Conservation (phyloP, 2,329 filamentous ascomycete species). For the Colletotrichum sp. region DNA sequence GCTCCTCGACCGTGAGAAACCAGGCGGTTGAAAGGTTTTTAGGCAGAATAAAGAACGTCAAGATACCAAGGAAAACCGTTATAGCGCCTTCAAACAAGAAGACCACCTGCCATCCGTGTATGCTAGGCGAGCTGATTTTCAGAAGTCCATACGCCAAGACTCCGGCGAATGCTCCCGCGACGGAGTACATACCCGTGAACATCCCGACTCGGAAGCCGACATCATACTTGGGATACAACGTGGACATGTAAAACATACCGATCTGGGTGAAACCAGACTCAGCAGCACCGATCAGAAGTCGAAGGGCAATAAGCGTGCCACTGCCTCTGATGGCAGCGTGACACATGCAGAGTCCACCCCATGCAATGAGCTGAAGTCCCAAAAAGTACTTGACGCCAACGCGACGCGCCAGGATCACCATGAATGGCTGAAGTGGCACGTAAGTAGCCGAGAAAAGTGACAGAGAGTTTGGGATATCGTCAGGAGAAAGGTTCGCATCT, state of each 20-base stretch:
- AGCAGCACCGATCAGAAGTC: slow-evolving; percentile 25
- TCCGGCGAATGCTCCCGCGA: slow-evolving; percentile 28
- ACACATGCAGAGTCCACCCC: slow-evolving; percentile 27
- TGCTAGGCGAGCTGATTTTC: background rate
- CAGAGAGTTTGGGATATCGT: slow-evolving; percentile 26
- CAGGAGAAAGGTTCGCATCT: slow-evolving; percentile 23
- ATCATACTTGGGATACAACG: slow-evolving; percentile 23
- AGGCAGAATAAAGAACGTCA: slow-evolving; percentile 28
- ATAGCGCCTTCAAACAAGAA: slow-evolving; percentile 23
- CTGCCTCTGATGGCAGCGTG: slow-evolving; percentile 21
- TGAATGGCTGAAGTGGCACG: slow-evolving; percentile 26
- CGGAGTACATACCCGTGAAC: slow-evolving; percentile 25
- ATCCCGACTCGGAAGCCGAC: slow-evolving; percentile 23
- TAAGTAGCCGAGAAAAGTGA: slow-evolving; percentile 27
- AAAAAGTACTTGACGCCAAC: slow-evolving; percentile 24
- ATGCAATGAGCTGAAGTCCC: slow-evolving; percentile 16
- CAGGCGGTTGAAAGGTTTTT: background rate
- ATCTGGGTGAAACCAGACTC: slow-evolving; percentile 26
- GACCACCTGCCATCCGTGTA: slow-evolving; percentile 23
- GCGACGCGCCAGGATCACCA: slow-evolving; percentile 24
- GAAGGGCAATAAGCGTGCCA: slow-evolving; percentile 21
- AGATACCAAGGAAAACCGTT: slow-evolving; percentile 25
- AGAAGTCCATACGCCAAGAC: slow-evolving; percentile 22
- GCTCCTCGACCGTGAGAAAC: background rate
- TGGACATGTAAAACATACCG: slow-evolving; percentile 26